Percentiles rank a stretch among this genome's conserved stretches.
Conservation (phyloP, 192 early-diverging fungal species). For the Neocallimastix lanati region DNA sequence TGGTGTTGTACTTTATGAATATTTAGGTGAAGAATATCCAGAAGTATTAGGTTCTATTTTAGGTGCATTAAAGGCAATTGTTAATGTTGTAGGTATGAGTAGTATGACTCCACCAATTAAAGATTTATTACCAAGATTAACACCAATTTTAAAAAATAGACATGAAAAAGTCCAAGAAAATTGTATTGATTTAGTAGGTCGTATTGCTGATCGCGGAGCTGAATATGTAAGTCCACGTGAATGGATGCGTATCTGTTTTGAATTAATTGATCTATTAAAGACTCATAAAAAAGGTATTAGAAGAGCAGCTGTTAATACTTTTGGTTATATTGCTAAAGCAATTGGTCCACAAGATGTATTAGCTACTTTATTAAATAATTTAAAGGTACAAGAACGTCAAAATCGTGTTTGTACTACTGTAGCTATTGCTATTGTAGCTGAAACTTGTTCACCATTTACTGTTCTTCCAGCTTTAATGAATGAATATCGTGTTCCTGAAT, state of each 20-base stretch:
- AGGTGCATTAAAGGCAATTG: conserved; percentile 75
- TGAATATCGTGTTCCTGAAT: conserved; percentile 96
- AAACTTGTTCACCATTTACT: conserved; percentile 92
- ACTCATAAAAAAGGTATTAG: conserved; percentile 91
- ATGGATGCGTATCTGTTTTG: conserved; percentile 99
- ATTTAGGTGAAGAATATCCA: conserved; percentile 97
- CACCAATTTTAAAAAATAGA: conserved; percentile 92
- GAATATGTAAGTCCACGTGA: conserved; percentile 90
- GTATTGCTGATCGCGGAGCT: conserved; percentile 94
- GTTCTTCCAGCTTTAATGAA: conserved; percentile 97
- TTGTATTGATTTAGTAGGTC: conserved; percentile 79
- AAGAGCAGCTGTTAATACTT: conserved; percentile 91
- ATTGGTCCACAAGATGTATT: conserved; percentile 98
- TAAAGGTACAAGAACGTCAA: conserved; percentile 97
- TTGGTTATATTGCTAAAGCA: conserved; percentile 97
- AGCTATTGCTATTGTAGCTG: conserved; percentile 91
- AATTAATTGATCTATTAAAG: conserved; percentile 88
- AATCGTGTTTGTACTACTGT: conserved; percentile 98
- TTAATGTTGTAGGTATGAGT: conserved; percentile 93
- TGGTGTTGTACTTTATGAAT: conserved; percentile 88
- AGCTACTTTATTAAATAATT: conserved; percentile 87
- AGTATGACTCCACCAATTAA: conserved; percentile 98
- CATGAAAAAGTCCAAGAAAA: conserved; percentile 92
- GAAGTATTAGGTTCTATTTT: conserved; percentile 93
- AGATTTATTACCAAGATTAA: conserved; percentile 83